Base-by-base conservation (phyloP, 2,329 filamentous ascomycete genomes). In the Sporothrix schenckii region DNA sequence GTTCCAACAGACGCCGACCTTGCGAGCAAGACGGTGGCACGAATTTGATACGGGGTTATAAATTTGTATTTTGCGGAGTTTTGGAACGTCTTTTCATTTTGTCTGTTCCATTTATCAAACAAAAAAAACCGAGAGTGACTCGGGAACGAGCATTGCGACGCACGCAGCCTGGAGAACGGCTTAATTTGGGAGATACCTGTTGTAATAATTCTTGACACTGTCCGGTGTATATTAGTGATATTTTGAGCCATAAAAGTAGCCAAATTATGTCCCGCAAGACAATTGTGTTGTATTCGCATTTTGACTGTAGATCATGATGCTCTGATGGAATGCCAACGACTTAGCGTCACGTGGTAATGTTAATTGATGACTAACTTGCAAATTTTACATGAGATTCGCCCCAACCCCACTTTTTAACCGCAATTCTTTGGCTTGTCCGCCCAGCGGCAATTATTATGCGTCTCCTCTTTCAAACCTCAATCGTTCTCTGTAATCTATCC, bases 181-280 rank as follows among this genome's bases (percentile, higher is more conserved):
- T 47, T 61, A 61, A 70, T 70, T 53, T 70, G 69, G 60, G 27
- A 66, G 47, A 70, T 66, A 70, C 61, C 58, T 53, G 63, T 67
- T 60, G 69, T 70, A 67, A 67, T 70, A 61, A 58, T 66, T 53
- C 60, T 66, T n/a, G 10, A 60, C 47, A 27, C 49, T 66, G 34
- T 24, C 39, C 27, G 47, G 56, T 53, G 63, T 44, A 61, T 68
- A 53, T 16, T 54, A 44, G 27, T 65, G 24, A 53, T 54, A 44
- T 10, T 61, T 52, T 58, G 10, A 27, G 24, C n/a, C 24, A 24
- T n/a, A 11, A 63, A 63, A 24, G 5, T 27, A 41, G 16, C 41
- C 2, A 13, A 13, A 14, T 16, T 10, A 4, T 16, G 41, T 44
- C 11, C 41, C 41, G 4, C 41, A 9, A 10, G 16, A 52, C 2